Percentiles rank a stretch among this genome's conserved stretches.
Evolutionary conservation across 2,329 filamentous ascomycete genomes (phyloP).

Genomic region (Pestalotiopsis sp.): DNA sequence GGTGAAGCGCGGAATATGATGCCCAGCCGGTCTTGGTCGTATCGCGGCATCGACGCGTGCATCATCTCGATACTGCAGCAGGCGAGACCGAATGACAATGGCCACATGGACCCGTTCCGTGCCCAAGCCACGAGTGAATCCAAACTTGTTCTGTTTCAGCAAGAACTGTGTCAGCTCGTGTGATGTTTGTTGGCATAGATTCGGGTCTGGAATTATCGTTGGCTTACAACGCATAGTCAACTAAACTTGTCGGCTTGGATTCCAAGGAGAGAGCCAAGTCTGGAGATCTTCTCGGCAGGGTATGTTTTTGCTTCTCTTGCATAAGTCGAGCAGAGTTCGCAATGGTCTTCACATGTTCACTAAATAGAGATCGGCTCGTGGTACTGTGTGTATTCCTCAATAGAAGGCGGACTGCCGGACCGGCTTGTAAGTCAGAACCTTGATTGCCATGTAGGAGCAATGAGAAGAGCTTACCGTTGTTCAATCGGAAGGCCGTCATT

Average conservation of each 20-base stretch:
- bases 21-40: slow-evolving; percentile 63
- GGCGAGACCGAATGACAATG: slow-evolving; percentile 60
- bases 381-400: too few species aligned
- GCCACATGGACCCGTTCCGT: slow-evolving; percentile 60
- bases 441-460: not conserved
- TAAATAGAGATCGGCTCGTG: not conserved
- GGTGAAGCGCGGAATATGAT: slow-evolving; percentile 69
- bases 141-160: slow-evolving; percentile 38
- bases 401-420: not conserved
- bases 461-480: not conserved
- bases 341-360: not conserved
- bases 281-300: not conserved
- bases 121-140: slow-evolving; percentile 59
- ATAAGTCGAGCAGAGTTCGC: not conserved
- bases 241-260: slow-evolving; percentile 14
- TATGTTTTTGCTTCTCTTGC: not conserved
- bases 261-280: slow-evolving; percentile 8
- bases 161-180: not conserved
- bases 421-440: not conserved
- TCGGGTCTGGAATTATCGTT: slow-evolving; percentile 26
- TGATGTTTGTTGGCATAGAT: not conserved
- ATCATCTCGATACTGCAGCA: slow-evolving; percentile 67
- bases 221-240: slow-evolving; percentile 21
- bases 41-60: slow-evolving; percentile 61
- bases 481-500: not conserved